phyloP scores from a whole-genome alignment of 495 filamentous ascomycete species.

The Oleoguttula mirabilis region DNA sequence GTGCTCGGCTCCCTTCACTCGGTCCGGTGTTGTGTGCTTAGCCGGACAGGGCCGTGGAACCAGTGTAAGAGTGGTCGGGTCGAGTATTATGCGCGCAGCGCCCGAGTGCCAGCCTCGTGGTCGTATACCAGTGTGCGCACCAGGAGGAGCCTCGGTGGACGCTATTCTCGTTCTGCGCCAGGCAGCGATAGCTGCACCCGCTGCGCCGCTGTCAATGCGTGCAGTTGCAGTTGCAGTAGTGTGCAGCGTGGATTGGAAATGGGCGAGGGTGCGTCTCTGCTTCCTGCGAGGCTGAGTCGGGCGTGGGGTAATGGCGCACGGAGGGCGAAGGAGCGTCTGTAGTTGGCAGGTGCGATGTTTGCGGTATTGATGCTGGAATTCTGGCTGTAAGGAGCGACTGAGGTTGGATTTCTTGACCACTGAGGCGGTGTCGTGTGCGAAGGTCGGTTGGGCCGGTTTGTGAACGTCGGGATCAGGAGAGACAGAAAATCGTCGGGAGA shows the following conservation, averaged over 20 bases:
- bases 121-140: not conserved
- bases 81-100: not conserved
- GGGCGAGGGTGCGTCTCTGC: not conserved
- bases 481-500: too few relatives aligned
- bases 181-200: not conserved
- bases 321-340: not conserved
- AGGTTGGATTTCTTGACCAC: too few relatives aligned
- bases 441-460: too few relatives aligned
- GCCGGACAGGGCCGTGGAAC: too few relatives aligned
- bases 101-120: slow-evolving; percentile 1
- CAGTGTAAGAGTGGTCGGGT: too few relatives aligned
- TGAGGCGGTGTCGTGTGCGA: too few relatives aligned
- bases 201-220: slow-evolving; percentile 2
- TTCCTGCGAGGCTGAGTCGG: slow-evolving; percentile 9
- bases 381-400: slow-evolving; percentile 8
- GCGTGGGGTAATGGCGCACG: slow-evolving; percentile 8
- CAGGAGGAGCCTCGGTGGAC: not conserved
- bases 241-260: slow-evolving; percentile 1
- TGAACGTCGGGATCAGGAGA: too few relatives aligned
- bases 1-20: too few relatives aligned
- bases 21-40: too few relatives aligned
- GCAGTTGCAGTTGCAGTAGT: not conserved
- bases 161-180: not conserved
- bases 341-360: not conserved
- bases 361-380: too few relatives aligned